Evolutionary conservation across 2,329 filamentous ascomycete species (phyloP), one percentile per base, ranked within the genome.

Genomic region (Cercospora sp.): DNA sequence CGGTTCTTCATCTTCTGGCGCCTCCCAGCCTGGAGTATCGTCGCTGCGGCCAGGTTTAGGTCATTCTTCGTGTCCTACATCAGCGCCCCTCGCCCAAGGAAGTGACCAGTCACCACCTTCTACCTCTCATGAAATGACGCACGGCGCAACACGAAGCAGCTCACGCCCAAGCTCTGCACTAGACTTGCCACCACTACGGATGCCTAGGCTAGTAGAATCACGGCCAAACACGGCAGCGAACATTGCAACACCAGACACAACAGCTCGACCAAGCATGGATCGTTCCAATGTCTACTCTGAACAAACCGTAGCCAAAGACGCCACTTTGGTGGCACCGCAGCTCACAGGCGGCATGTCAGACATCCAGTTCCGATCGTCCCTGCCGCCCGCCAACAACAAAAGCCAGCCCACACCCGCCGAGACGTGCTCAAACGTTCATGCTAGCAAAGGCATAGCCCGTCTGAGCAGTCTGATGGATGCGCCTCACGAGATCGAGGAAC

Each of bases 381-480:
- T 58, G 26, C 26, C 30, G 26, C 24, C 24, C 16, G n/a, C 26
- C 26, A 58, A 58, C 26, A 26, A 4, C 53, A 34, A 30, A 13
- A 34, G 53, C 24, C 53, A 57, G 53, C 53, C 16, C 8, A 32
- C 24, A 12, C 24, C 53, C 30, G 21, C n/a, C 13, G 30, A 49
- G 16, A 13, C 34, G 26, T 18, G 24, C 21, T 21, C n/a, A 12
- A 21, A 45, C 21, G 37, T 49, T 16, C 37, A 51, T 51, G 45
- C 59, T 9, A 28, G 34, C 32, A 57, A 57, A 34, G 8, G 62
- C 13, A 57, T 73, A 1, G 58, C 63, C 9, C 74, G 75, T 9
- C n/a, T 72, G 45, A 68, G 63, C 61, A 77, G 76, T 63, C 49
- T 70, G 9, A 66, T 68, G 13, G 75, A 77, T 63, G 73, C 73